A percentile compares a stretch with the other conserved stretches of the same genome.
Evolutionary conservation across 257 asterid species (phyloP).

Genomic region (Lavandula angustifolia): DNA sequence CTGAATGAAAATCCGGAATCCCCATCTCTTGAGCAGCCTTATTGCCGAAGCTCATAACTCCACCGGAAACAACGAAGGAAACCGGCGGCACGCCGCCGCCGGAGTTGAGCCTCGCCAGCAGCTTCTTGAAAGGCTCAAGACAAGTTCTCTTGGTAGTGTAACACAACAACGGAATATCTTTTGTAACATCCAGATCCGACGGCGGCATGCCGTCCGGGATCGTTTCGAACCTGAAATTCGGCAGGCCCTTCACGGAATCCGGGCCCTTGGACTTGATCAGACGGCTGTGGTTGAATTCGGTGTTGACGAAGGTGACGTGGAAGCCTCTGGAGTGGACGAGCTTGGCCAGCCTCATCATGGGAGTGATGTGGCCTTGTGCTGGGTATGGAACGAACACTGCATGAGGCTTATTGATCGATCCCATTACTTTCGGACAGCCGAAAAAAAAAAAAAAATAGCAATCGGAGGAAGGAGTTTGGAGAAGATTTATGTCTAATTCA

Average conservation of each 20-base stretch:
- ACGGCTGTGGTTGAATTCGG: conserved; percentile 41
- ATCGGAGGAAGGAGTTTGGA: too few species aligned
- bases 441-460: too few species aligned
- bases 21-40: conserved; percentile 31
- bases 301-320: conserved; percentile 38
- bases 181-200: conserved; percentile 31
- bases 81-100: conserved; percentile 23
- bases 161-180: conserved; percentile 22
- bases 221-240: conserved; percentile 33
- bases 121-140: conserved; percentile 10
- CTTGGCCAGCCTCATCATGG: conserved; percentile 34
- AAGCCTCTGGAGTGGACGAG: conserved; percentile 38
- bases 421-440: too few species aligned
- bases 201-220: conserved; percentile 38
- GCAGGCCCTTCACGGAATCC: conserved; percentile 31
- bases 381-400: conserved; percentile 37
- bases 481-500: too few species aligned
- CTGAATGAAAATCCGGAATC: conserved; percentile 26
- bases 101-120: conserved; percentile 23
- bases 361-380: conserved; percentile 39
- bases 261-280: conserved; percentile 34
- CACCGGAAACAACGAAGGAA: conserved; percentile 32
- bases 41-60: conserved; percentile 32
- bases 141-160: conserved; percentile 24
- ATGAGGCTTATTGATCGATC: conserved; percentile 18